Base-by-base conservation (phyloP, 495 filamentous ascomycete genomes). In the Penicillium pancosmium region DNA sequence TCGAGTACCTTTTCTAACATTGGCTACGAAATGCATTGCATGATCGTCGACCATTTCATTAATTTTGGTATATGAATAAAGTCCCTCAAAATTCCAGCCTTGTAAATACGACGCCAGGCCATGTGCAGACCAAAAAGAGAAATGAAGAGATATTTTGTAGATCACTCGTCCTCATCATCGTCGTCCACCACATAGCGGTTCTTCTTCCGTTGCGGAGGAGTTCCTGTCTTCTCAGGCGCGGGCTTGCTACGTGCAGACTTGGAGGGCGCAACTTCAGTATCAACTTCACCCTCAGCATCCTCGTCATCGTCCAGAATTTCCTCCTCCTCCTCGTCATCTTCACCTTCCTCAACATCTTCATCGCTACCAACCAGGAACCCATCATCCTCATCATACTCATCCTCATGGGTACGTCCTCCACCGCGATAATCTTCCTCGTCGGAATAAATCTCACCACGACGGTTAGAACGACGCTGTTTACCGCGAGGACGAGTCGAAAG, bases 331-430 rank as follows among this genome's bases (percentile, higher is more conserved):
- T 87, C 87, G 25, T 80, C 86, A 11, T 80, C 83, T 13, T 69
- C 84, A 16, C 68, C 80, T 33, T 81, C 77, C 60, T 85, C 86
- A 9, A 85, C 73, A 38, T 90, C 89, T 59, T 91, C 87, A 54
- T 89, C 89, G 63, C 88, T 91, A 36, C 82, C 82, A 10, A 89
- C 89, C 55, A 92, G 73, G 71, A 92, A 92, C 6, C 86, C 89
- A 62, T 92, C 89, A 23, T 91, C 88, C 66, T 87, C 84, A 60
- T 92, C 89, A 65, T 92, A 97, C 68, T 93, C 90, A 66, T 97
- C 91, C 61, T 91, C 84, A 19, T 83, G 80, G 16, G 81, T 82
- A 23, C 80, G 77, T 4, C 86, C 84, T 4, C 86, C 84, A 41
- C 86, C 79, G 36, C 85, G 83, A 56, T 87, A 85, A 25, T 96